Evolutionary conservation across 495 filamentous ascomycete genomes (phyloP), one percentile per base, ranked within the genome.

Genomic region (Penicillium pulvis): DNA sequence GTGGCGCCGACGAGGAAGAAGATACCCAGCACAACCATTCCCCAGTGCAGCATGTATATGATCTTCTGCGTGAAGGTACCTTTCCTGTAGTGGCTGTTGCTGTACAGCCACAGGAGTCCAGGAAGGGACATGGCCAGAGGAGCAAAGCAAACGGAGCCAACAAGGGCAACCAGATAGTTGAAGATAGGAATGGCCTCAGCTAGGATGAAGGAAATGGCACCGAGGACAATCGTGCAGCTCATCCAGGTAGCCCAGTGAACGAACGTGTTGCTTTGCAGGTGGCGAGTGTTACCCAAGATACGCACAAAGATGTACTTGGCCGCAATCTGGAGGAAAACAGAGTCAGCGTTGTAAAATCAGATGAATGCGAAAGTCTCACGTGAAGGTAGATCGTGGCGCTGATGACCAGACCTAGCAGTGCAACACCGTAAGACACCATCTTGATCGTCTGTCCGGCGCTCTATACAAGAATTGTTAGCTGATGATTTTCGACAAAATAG

Each of bases 381-480:
- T 82, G 78, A 62, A 81, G 82, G 66, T 89, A 87, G 60, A 92
- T 83, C 31, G 88, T 83, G 45, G 82, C 68, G 11, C 63, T 65
- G 26, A 77, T 59, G 31, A 79, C 59, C 11, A 76, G 56, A 16
- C 88, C 89, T 0, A 89, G 84, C 10, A 90, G 68, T 10, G 87
- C 90, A 52, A 93, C 74, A 24, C 90, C 90, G 62, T 89, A 95
- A 4, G 89, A 83, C 16, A 75, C 64, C 72, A 88, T 89, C 57
- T 85, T 83, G 16, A 93, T 61, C 0, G 81, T 58, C 8, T 72
- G 71, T 10, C 84, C 81, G 7, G 88, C 86, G 1, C 86, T 87
- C 59, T 61, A 9, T 53, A 33, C 26, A 33, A 43, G 11, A 31
- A n/a, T 17, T 24, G 47, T 50, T 42, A 55, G 35, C 20, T 31